phyloP scores from a whole-genome alignment of 108 stramenopile genomes.

The Chaetoceros tenuissimus region DNA sequence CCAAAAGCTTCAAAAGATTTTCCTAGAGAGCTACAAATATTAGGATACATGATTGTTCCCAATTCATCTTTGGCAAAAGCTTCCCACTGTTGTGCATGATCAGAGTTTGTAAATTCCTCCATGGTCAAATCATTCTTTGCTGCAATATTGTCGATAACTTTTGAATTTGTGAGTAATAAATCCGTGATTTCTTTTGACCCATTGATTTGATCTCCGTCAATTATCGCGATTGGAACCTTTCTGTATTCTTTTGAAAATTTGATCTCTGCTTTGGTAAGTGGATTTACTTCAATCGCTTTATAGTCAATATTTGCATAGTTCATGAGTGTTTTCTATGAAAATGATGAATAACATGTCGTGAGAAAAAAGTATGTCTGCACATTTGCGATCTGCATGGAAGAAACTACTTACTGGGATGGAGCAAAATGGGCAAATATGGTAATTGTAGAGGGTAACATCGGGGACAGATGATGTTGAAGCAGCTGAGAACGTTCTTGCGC shows the following conservation, averaged over 20 bases:
- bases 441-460: slow-evolving; percentile 67
- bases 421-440: slow-evolving; percentile 90
- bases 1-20: slow-evolving; percentile 75
- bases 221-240: slow-evolving; percentile 81
- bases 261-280: slow-evolving; percentile 83
- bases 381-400: too few relatives aligned
- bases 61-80: slow-evolving; percentile 76
- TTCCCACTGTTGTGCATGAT: slow-evolving; percentile 50
- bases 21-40: slow-evolving; percentile 68
- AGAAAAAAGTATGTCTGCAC: too few relatives aligned
- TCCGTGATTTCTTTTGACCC: slow-evolving; percentile 57
- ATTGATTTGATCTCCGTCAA: slow-evolving; percentile 43
- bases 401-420: too few relatives aligned
- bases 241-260: slow-evolving; percentile 61
- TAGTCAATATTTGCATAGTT: slow-evolving; percentile 49
- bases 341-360: too few relatives aligned
- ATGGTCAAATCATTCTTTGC: slow-evolving; percentile 21
- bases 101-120: slow-evolving; percentile 34
- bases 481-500: too few relatives aligned
- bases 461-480: too few relatives aligned
- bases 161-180: slow-evolving; percentile 18
- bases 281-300: slow-evolving; percentile 80
- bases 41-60: slow-evolving; percentile 82
- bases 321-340: slow-evolving; percentile 70
- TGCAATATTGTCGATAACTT: slow-evolving; percentile 15